phyloP scores from a whole-genome alignment of 1,284 basidiomycete species.

The Afroboletus lepidellus region DNA sequence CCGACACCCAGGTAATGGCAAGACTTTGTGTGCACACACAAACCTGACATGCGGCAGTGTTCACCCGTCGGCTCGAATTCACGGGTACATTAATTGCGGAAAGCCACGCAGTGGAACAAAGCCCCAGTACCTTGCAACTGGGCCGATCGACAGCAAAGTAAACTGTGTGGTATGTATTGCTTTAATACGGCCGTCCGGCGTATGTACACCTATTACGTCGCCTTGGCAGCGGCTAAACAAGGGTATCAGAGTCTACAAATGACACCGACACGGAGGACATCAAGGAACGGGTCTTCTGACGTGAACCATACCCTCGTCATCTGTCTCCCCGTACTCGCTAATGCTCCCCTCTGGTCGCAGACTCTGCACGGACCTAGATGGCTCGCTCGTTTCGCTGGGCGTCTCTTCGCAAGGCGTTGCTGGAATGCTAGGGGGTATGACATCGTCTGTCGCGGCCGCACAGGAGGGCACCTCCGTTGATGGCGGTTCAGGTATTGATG shows the following conservation, averaged over 20 bases:
- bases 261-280: slow-evolving; percentile 6
- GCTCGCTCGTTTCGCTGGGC: slow-evolving; percentile 28
- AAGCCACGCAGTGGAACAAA: no score
- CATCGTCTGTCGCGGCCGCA: slow-evolving; percentile 2
- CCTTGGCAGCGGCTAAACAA: slow-evolving; percentile 9
- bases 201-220: slow-evolving; percentile 17
- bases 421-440: slow-evolving; percentile 12
- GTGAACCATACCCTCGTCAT: slow-evolving; percentile 78
- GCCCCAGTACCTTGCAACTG: no score
- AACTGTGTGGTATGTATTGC: slow-evolving; percentile 8
- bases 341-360: slow-evolving; percentile 36
- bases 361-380: slow-evolving; percentile 28
- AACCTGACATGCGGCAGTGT: no score
- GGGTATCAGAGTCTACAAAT: slow-evolving; percentile 25
- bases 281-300: slow-evolving; percentile 54
- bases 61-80: no score
- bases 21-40: no score
- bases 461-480: slow-evolving; percentile 1
- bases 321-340: slow-evolving; percentile 69
- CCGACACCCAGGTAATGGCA: no score
- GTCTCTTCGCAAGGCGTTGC: slow-evolving; percentile 31
- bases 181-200: slow-evolving; percentile 4
- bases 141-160: neutral
- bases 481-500: slow-evolving; percentile 12
- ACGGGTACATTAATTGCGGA: no score